Base-by-base conservation (phyloP, 2,329 filamentous ascomycete species). In the Hypocrella siamensis region DNA sequence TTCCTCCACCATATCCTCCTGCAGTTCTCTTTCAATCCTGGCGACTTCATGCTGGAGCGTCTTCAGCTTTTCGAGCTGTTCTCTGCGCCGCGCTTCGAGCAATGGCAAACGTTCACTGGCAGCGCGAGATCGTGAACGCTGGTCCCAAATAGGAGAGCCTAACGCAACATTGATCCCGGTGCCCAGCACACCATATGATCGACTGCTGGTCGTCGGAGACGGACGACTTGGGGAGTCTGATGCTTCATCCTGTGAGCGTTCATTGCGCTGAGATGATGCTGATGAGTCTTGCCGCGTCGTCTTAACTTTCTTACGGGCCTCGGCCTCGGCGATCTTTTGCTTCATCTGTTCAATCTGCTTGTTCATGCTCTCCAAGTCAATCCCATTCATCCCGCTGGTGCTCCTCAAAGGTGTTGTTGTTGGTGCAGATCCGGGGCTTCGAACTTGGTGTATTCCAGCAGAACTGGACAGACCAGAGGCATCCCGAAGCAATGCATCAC, bases 311-410 rank as follows among this genome's bases (percentile, higher is more conserved):
- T 64, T 63, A 42, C 62, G 66, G 8, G 68, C 68, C 46, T 75
- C 69, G 12, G 65, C 65, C 41, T 71, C 63, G 3, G 68, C 68
- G 42, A 75, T 74, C 40, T 56, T 65, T 21, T 58, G 57, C 45
- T 70, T 74, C 55, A 76, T 66, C 32, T 66, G 61, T 42, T 75
- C 66, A 19, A 79, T 78, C 39, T 67, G 61, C 34, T 62, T 65
- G 39, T 69, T 63, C 52, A 70, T 71, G 25, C 52, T 55, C 28
- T 59, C 53, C 16, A 72, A 46, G 35, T 67, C 56, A 46, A 47
- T 49, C 17, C 53, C 44, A 32, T 54, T 48, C 21, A 44, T 43
- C 34, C 54, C 39, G 45, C 52, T 43, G 35, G 48, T 35, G 40
- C 52, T 19, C 38, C 42, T 52, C 22, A 51, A 51, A 28, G 56